Base-by-base conservation (phyloP, 345 rosid genomes). In the Hypericum androsaemum region DNA sequence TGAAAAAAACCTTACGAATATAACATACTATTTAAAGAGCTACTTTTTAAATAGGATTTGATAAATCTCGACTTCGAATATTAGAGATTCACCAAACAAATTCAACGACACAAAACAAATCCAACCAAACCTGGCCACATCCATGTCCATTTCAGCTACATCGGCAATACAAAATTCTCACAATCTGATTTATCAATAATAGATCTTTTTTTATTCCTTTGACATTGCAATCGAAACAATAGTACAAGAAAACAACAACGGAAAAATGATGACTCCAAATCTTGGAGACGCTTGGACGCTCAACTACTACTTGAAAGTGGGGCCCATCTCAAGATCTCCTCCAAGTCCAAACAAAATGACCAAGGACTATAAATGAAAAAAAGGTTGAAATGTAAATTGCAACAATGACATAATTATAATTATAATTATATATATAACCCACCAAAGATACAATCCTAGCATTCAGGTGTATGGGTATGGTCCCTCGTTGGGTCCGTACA, bases 381-480 rank as follows among this genome's bases (percentile, higher is more conserved):
- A 22, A 22, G 32, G 32, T 1, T 22, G 2, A 22, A 22, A 22
- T 22, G 32, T 22, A 22, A 50, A 39, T 11, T 6, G 5, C 39
- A 50, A 22, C 39, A 28, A n/a, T 47, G 5, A 37, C 38, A 32
- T 51, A 35, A 36, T 0, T 10, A 14, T 49, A n/a, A n/a, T 48
- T 47, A 16, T 45, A 13, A 22, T 41, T 43, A 12, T 11, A 53
- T 10, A 11, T 44, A 7, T n/a, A 14, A 6, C 40, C 3, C 41
- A 11, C 13, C 8, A 5, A 48, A 0, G 3, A 15, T 10, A 44
- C 12, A 50, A 11, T 6, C 22, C 60, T 73, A 84, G 51, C 98
- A 86, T 69, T 90, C 98, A 1, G 98, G 98, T n/a, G 64, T 82
- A 54, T 67, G 77, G 11, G 80, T 74, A 12, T 70, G 98, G 69